Percentiles rank a stretch among this genome's conserved stretches.
Evolutionary conservation across 345 rosid genomes (phyloP).

Genomic region (Passiflora organensis): DNA sequence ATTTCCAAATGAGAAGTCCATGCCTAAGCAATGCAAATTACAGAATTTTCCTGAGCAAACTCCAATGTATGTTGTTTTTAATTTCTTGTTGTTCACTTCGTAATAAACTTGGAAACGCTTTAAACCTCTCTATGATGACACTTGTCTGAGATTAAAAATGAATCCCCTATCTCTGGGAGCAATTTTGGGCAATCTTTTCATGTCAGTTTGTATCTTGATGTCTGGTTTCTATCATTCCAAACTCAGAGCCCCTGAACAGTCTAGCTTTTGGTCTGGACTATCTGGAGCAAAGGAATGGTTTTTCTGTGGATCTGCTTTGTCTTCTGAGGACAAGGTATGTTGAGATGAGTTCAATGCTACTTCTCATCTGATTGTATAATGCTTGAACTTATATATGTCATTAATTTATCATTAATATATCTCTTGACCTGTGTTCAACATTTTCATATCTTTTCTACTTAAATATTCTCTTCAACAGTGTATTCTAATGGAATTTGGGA

Average conservation of each 20-base stretch:
- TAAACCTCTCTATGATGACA: not conserved
- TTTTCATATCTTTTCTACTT: not conserved
- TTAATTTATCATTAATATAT: too few species aligned
- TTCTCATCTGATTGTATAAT: too few species aligned
- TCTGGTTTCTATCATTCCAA: constrained; percentile 3
- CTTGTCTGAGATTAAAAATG: not conserved
- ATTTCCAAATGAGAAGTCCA: constrained; percentile 60
- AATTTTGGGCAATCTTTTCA: not conserved
- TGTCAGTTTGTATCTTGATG: constrained; percentile 4
- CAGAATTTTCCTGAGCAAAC: not conserved
- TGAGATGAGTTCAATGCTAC: constrained; percentile 4
- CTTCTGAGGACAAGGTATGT: constrained; percentile 72
- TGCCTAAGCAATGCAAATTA: constrained; percentile 15
- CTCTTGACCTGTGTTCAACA: too few species aligned
- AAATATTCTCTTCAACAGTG: constrained; percentile 28
- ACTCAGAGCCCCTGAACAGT: constrained; percentile 40
- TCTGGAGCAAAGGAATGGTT: constrained; percentile 40
- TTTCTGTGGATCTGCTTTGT: constrained; percentile 85
- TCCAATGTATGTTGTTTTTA: constrained; percentile 27
- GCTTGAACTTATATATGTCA: too few species aligned
- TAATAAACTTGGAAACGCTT: not conserved
- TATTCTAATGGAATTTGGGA: constrained; percentile 53
- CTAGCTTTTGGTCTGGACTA: constrained; percentile 21
- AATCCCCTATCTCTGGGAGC: not conserved
- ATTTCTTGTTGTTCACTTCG: not conserved